Percentiles rank a stretch among this genome's conserved stretches.
These are phyloP conservation scores for Litsea cubeba DNA, from an alignment of 164 flowering plant genomes.

Conservation along the genomic window DNA sequence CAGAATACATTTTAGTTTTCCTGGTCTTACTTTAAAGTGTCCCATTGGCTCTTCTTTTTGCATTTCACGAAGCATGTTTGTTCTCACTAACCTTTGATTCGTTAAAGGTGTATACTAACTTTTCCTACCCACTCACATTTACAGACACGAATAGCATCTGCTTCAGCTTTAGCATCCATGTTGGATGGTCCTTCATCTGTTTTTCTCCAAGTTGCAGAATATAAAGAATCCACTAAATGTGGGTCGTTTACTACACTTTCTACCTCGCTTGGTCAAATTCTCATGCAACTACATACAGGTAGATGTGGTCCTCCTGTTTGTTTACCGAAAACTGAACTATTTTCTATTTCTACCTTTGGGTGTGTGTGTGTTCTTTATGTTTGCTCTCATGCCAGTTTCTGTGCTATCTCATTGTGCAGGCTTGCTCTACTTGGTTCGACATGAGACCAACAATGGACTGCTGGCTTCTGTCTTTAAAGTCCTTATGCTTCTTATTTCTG, in stretches of 20 bases:
- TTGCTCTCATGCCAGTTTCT: not conserved
- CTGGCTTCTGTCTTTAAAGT: conserved; percentile 68
- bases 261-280: conserved; percentile 77
- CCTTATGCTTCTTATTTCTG: conserved; percentile 70
- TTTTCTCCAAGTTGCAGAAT: conserved; percentile 85
- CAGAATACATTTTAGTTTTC: conserved; percentile 3
- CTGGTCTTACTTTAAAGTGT: not conserved
- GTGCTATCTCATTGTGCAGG: conserved; percentile 45
- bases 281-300: conserved; percentile 93
- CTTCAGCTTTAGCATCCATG: conserved; percentile 64
- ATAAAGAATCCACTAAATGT: conserved; percentile 57
- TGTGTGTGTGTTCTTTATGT: not conserved
- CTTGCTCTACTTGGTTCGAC: conserved; percentile 56
- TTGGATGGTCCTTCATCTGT: conserved; percentile 76
- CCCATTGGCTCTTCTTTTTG: not conserved
- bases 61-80: not conserved
- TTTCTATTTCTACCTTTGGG: not conserved
- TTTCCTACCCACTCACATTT: conserved; percentile 10
- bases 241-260: conserved; percentile 86
- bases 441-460: conserved; percentile 63
- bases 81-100: not conserved
- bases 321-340: not conserved
- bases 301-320: not conserved
- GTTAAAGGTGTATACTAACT: not conserved
- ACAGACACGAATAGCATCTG: conserved; percentile 69